Percentiles rank a stretch among this genome's conserved stretches.
Evolutionary conservation across 2,329 filamentous ascomycete genomes (phyloP).

Genomic region (Aspergillus persii): DNA sequence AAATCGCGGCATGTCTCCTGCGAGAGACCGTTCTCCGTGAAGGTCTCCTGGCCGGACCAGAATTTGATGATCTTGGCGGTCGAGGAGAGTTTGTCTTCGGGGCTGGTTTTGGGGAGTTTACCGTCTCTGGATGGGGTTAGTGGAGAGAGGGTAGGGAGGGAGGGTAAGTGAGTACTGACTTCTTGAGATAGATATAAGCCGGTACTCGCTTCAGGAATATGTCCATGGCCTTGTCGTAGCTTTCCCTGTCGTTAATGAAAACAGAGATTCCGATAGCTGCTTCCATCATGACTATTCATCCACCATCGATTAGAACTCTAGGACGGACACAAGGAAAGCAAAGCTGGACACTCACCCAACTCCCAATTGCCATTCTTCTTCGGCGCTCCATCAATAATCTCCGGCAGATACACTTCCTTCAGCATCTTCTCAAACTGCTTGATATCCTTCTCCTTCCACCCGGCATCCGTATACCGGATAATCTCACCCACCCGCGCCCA

Average conservation of each 20-base stretch:
- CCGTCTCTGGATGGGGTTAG: not conserved
- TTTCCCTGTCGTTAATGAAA: constrained; percentile 22
- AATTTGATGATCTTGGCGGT: not conserved
- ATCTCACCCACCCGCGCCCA: constrained; percentile 30
- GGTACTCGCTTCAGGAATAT: constrained; percentile 24
- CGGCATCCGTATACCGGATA: constrained; percentile 24
- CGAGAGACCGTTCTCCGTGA: constrained; percentile 10
- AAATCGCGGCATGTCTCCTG: constrained; percentile 32
- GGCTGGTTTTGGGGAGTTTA: not conserved
- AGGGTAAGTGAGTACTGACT: constrained; percentile 17
- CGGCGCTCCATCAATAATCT: constrained; percentile 14
- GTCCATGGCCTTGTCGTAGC: constrained; percentile 24
- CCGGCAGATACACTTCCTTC: constrained; percentile 24
- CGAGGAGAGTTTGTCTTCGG: not conserved
- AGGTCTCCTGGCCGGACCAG: not conserved
- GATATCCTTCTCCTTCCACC: constrained; percentile 20
- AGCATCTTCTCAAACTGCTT: constrained; percentile 25
- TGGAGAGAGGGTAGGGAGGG: not conserved
- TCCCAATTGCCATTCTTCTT: constrained; percentile 27
- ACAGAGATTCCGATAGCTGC: constrained; percentile 23
- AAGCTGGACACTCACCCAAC: constrained; percentile 17
- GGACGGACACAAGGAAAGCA: no score
- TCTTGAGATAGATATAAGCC: constrained; percentile 25
- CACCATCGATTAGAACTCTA: no score
- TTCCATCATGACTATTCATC: constrained; percentile 18